A percentile compares a stretch with the other conserved stretches of the same genome.
Evolutionary conservation across 1,139 yeast species (phyloP).

Genomic region (Saccharomyces hybrid): DNA sequence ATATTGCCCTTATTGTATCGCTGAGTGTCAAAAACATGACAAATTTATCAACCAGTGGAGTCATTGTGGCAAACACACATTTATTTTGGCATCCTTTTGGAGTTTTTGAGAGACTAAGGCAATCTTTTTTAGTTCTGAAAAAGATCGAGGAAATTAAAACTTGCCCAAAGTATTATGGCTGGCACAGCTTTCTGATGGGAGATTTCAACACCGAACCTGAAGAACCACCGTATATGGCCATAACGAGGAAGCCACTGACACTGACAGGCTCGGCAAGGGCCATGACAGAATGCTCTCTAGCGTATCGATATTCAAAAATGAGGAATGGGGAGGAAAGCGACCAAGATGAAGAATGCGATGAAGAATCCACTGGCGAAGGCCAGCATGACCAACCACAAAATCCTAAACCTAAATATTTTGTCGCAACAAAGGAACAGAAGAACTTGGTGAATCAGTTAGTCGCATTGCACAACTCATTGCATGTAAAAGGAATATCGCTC

Average conservation of each 20-base stretch:
- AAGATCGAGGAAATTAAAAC: constrained; percentile 42
- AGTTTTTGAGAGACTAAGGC: constrained; percentile 74
- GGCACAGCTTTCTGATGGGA: constrained; percentile 48
- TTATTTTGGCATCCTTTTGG: constrained; percentile 90
- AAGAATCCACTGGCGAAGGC: constrained; percentile 32
- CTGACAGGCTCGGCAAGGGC: neutral
- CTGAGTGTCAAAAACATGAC: constrained; percentile 39
- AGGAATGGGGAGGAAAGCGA: constrained; percentile 23
- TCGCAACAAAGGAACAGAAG: constrained; percentile 41
- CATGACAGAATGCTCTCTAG: neutral
- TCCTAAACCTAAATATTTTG: constrained; percentile 46
- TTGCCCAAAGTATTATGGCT: constrained; percentile 30
- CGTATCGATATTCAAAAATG: constrained; percentile 36
- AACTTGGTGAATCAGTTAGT: constrained; percentile 39
- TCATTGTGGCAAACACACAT: constrained; percentile 73
- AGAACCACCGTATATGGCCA: constrained; percentile 36
- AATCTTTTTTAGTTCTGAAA: constrained; percentile 50
- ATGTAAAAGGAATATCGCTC: constrained; percentile 51
- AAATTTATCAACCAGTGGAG: constrained; percentile 35
- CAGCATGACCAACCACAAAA: constrained; percentile 39
- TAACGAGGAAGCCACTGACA: constrained; percentile 1
- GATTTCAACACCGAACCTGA: constrained; percentile 80
- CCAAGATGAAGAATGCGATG: constrained; percentile 33
- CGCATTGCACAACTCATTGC: constrained; percentile 43
- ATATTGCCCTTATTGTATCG: constrained; percentile 54